Evolutionary conservation across 768 basidiomycete species (phyloP).

Genomic region (Vishniacozyma victoriae): DNA sequence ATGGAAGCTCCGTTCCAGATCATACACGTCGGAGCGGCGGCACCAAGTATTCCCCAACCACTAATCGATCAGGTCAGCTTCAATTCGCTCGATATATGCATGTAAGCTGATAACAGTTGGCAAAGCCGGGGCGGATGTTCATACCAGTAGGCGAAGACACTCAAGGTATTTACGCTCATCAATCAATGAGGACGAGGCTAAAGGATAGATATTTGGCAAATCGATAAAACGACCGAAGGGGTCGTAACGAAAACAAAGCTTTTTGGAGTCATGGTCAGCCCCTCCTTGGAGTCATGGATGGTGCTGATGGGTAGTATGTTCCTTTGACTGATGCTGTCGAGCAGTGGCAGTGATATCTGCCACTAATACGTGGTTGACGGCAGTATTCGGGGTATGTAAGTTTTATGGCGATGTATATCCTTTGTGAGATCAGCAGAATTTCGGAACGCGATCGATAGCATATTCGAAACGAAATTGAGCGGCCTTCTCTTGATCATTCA

Average conservation of each 20-base stretch:
- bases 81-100: not conserved
- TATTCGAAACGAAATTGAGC: no score
- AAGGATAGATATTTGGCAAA: slow-evolving; percentile 56
- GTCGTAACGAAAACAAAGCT: slow-evolving; percentile 59
- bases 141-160: slow-evolving; percentile 70
- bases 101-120: slow-evolving; percentile 25
- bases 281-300: not conserved
- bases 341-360: slow-evolving; percentile 35
- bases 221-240: slow-evolving; percentile 73
- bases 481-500: no score
- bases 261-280: slow-evolving; percentile 73
- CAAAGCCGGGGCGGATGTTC: slow-evolving; percentile 60
- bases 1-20: slow-evolving; percentile 59
- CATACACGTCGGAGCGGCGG: slow-evolving; percentile 92
- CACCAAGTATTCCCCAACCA: slow-evolving; percentile 62
- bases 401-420: no score
- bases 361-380: no score
- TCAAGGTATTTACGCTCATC: slow-evolving; percentile 47
- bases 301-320: slow-evolving; percentile 42
- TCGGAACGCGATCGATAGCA: no score
- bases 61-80: slow-evolving; percentile 62
- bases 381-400: no score
- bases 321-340: slow-evolving; percentile 43
- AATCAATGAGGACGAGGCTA: not conserved
- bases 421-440: no score